Evolutionary conservation across 495 filamentous ascomycete genomes (phyloP).

Genomic region (Talaromyces trachyspermus): DNA sequence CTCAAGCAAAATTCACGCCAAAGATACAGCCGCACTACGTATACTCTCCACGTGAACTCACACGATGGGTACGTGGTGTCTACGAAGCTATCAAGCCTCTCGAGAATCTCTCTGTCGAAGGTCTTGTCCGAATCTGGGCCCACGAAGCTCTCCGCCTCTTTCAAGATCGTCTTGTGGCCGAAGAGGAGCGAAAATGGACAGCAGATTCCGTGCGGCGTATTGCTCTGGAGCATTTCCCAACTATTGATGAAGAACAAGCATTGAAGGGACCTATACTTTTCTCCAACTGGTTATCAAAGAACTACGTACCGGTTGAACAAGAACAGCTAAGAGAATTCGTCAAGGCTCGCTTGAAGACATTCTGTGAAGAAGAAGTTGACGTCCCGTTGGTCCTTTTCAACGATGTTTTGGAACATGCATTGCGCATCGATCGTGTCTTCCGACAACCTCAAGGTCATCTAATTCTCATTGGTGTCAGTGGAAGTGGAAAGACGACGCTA

Average conservation of each 20-base stretch:
- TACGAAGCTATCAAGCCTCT: slow-evolving; percentile 94
- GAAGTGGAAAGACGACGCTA: slow-evolving; percentile 95
- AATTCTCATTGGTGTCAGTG: slow-evolving; percentile 96
- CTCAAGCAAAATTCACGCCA: slow-evolving; percentile 85
- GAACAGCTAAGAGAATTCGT: slow-evolving; percentile 93
- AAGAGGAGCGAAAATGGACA: slow-evolving; percentile 95
- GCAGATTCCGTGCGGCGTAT: slow-evolving; percentile 74
- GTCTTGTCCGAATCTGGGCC: slow-evolving; percentile 94
- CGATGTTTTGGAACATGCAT: slow-evolving; percentile 93
- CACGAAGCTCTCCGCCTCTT: slow-evolving; percentile 95
- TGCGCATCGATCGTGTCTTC: slow-evolving; percentile 98
- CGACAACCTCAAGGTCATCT: slow-evolving; percentile 96
- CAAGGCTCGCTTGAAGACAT: slow-evolving; percentile 92
- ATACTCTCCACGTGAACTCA: slow-evolving; percentile 96
- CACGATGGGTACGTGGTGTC: slow-evolving; percentile 91
- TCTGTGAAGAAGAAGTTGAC: slow-evolving; percentile 99
- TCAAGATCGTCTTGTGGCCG: slow-evolving; percentile 88
- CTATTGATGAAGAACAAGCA: slow-evolving; percentile 77
- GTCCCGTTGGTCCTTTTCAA: slow-evolving; percentile 97
- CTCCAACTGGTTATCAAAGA: slow-evolving; percentile 99
- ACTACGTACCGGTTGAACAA: slow-evolving; percentile 94
- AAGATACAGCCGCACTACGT: slow-evolving; percentile 98
- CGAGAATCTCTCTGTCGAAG: slow-evolving; percentile 79
- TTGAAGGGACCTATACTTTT: slow-evolving; percentile 92
- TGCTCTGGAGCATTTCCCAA: slow-evolving; percentile 87